phyloP scores from a whole-genome alignment of 1,284 basidiomycete genomes.

The Anthracocystis setariae region DNA sequence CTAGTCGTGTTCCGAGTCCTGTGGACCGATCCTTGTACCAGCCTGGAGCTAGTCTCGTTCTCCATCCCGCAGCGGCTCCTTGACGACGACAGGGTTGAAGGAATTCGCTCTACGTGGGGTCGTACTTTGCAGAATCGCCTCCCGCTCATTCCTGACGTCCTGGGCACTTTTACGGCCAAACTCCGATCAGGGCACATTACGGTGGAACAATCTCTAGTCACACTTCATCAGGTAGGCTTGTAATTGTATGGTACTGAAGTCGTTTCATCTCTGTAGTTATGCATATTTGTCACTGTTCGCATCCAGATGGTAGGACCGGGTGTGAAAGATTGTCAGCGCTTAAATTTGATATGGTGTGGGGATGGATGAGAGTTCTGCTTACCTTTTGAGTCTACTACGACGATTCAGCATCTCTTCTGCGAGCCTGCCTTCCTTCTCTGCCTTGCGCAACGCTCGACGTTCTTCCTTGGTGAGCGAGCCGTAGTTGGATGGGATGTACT shows the following conservation, averaged over 20 bases:
- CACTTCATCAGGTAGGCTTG: slow-evolving; percentile 20
- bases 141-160: not conserved
- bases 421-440: slow-evolving; percentile 58
- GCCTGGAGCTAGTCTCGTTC: slow-evolving; percentile 20
- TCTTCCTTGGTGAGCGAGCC: slow-evolving; percentile 31
- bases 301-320: not conserved
- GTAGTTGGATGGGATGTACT: slow-evolving; percentile 35
- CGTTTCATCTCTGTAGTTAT: not conserved
- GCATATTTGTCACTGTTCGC: slow-evolving; percentile 8
- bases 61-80: slow-evolving; percentile 18
- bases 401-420: slow-evolving; percentile 63
- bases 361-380: not conserved
- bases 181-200: slow-evolving; percentile 5
- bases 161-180: slow-evolving; percentile 1
- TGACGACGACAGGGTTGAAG: not conserved
- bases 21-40: slow-evolving; percentile 1
- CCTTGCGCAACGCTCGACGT: slow-evolving; percentile 50
- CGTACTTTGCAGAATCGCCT: slow-evolving; percentile 11
- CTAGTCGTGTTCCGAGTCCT: slow-evolving; percentile 10
- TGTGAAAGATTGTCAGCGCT: not conserved
- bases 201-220: slow-evolving; percentile 5
- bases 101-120: not conserved
- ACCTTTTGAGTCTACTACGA: slow-evolving; percentile 56
- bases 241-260: slow-evolving; percentile 2
- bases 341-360: not conserved